Conservation (phyloP, 139 green algal genomes). For the Volvox africanus region DNA sequence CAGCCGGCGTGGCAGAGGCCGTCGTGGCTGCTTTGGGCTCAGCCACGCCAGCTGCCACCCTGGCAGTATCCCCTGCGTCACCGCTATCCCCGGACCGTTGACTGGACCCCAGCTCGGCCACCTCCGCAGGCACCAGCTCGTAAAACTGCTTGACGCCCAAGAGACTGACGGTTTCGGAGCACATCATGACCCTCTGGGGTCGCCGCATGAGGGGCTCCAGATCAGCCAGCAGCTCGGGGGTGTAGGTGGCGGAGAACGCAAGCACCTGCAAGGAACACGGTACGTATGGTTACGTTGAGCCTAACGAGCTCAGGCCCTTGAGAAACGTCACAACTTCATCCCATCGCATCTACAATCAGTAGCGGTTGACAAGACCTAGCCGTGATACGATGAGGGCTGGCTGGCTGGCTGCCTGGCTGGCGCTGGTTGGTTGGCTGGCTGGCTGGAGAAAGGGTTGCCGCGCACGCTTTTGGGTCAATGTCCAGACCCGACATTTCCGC, state of each 20-base stretch:
- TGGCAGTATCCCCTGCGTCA: no score
- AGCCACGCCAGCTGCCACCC: not conserved
- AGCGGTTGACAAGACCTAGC: no score
- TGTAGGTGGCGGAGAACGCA: conserved; percentile 85
- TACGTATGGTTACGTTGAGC: no score
- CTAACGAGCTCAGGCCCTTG: no score
- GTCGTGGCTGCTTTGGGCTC: not conserved
- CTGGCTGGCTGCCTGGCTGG: no score
- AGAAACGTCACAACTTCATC: no score
- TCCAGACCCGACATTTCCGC: not conserved
- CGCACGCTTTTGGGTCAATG: no score
- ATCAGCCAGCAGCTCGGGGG: conserved; percentile 59
- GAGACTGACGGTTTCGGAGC: conserved; percentile 43
- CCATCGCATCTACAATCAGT: no score
- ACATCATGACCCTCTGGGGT: conserved; percentile 78
- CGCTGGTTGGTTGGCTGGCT: no score
- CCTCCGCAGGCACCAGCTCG: conserved; percentile 49
- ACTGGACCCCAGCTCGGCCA: not conserved
- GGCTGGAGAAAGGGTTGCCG: no score
- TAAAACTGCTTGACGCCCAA: conserved; percentile 80
- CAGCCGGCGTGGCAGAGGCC: conserved; percentile 1
- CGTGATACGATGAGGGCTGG: no score
- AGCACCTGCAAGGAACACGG: conserved; percentile 66
- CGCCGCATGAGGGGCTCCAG: conserved; percentile 73
- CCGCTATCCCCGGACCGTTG: not conserved